Evolutionary conservation across 768 basidiomycete species (phyloP), one percentile per base, ranked within the genome.

Genomic region (Hirschioporus abietinus): DNA sequence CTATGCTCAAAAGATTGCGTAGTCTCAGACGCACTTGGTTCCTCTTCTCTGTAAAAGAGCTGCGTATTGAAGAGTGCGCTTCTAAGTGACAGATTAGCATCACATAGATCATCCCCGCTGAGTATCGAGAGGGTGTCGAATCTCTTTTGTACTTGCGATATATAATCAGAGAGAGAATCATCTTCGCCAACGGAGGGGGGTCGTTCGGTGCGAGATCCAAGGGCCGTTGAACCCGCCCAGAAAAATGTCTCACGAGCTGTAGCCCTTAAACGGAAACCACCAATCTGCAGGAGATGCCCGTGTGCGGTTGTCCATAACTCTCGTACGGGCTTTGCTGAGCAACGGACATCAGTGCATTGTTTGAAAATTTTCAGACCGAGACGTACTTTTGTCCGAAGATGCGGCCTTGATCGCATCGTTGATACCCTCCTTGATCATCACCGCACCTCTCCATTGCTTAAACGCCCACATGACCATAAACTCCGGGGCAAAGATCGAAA

Each of bases 401-500:
- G 42, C 12, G 12, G 4, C 20, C 3, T 3, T 52, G 12, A 52
- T 52, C 12, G 42, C 42, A 5, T 52, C 12, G 12, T 52, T 52
- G 12, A 52, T 10, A 93, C 71, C 91, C 90, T 25, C 79, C 84
- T 10, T 12, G 42, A 52, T 52, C 42, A 52, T 15, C 42, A 12
- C 15, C 12, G 42, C 42, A 10, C 42, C 42, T 15, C 42, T 12
- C 42, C 42, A 52, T 57, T 77, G 75, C 7, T 67, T 60, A 15
- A 70, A 59, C 15, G 75, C 74, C 74, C 75, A 77, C 27, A 65
- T 58, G 3, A 75, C 58, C 20, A 75, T 65, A 35, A 75, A 63
- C 64, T 77, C 76, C 27, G 76, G 76, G 10, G 69, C 69, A 17
- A 75, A 63, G 7, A 77, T 18, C 0, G 70, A 68, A 63, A 68